Conservation (phyloP, 192 early-diverging fungal genomes). For the Polychytrium aggregatum region DNA sequence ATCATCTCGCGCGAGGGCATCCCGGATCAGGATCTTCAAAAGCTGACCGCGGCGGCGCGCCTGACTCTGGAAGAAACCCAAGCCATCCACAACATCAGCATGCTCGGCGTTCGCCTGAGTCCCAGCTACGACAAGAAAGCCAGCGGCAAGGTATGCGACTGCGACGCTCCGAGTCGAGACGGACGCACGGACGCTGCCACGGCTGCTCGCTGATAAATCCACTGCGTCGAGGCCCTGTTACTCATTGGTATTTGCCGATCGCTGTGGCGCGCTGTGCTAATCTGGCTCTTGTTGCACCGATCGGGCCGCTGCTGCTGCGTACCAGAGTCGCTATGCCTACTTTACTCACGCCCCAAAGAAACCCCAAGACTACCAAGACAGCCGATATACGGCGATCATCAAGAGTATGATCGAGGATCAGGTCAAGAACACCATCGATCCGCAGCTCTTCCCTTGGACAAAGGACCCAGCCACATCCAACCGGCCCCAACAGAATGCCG, state of each 20-base stretch:
- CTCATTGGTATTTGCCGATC: not conserved
- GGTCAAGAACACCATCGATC: conserved; percentile 33
- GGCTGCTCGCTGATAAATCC: no score
- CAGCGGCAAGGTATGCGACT: not conserved
- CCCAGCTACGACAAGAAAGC: conserved; percentile 35
- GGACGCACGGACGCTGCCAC: no score
- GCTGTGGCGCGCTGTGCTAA: not conserved
- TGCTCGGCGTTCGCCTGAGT: conserved; percentile 58
- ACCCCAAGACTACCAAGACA: conserved; percentile 60
- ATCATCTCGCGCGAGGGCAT: conserved; percentile 64
- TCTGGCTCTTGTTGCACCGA: not conserved
- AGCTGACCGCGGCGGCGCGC: conserved; percentile 49
- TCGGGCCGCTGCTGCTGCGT: not conserved
- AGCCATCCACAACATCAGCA: conserved; percentile 60
- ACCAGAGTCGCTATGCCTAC: not conserved
- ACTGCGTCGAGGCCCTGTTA: not conserved
- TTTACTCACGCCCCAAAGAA: conserved; percentile 21
- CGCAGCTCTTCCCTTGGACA: conserved; percentile 52
- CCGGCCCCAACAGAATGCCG: no score
- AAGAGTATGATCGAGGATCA: conserved; percentile 51
- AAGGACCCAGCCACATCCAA: no score
- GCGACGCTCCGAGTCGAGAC: not conserved
- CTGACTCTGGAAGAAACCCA: conserved; percentile 55
- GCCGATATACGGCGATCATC: conserved; percentile 61
- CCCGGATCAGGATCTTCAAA: conserved; percentile 51